Conservation (phyloP, 176 grass and related monocot species). For the Themeda triandra region DNA sequence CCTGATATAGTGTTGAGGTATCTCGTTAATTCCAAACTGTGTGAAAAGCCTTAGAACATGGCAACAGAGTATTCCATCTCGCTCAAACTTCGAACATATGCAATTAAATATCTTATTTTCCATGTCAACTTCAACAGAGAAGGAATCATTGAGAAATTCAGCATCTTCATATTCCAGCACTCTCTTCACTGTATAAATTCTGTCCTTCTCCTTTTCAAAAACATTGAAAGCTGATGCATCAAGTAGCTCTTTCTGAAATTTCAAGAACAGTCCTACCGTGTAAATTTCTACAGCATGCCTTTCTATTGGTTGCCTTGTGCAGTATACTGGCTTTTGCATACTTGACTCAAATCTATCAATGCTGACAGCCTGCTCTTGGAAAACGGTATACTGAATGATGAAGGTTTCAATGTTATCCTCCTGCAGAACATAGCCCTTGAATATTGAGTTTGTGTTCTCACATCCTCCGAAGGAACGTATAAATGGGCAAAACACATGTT, state of each 20-base stretch:
- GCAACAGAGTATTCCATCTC: constrained; percentile 20
- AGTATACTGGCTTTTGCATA: not conserved
- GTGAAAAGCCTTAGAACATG: constrained; percentile 35
- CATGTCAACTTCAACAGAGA: not conserved
- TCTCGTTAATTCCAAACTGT: not conserved
- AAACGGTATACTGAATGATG: not conserved
- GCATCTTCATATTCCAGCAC: not conserved
- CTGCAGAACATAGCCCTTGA: constrained; percentile 6
- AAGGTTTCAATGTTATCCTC: constrained; percentile 26
- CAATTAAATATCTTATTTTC: not conserved
- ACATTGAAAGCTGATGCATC: constrained; percentile 1
- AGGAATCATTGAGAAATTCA: not conserved
- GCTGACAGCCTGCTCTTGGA: not conserved
- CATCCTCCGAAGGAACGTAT: not conserved
- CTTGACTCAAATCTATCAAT: not conserved
- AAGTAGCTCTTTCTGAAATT: constrained; percentile 12
- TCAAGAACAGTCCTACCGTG: not conserved
- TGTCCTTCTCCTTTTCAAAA: not conserved
- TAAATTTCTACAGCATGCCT: not conserved
- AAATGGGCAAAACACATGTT: constrained; percentile 13
- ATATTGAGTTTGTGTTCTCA: constrained; percentile 22
- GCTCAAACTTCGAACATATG: constrained; percentile 28
- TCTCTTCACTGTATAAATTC: not conserved
- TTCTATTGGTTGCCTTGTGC: not conserved
- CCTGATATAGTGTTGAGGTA: constrained; percentile 11